Percentiles rank a stretch among this genome's conserved stretches.
Evolutionary conservation across 1,284 basidiomycete species (phyloP).

Genomic region (Kwoniella shivajii): DNA sequence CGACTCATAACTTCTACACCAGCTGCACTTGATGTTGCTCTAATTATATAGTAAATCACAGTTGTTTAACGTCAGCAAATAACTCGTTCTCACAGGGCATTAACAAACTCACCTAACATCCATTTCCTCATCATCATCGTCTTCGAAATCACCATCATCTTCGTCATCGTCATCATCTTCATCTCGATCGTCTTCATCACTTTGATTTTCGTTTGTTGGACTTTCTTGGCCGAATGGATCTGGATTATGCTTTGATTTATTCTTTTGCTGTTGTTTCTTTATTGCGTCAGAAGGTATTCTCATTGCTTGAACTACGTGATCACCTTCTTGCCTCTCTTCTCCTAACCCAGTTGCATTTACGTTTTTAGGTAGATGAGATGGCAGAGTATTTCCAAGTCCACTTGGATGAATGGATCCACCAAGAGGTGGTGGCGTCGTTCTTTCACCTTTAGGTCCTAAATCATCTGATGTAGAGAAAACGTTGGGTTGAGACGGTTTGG

Average conservation of each 20-base stretch:
- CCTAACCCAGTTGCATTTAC: background rate
- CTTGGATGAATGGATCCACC: background rate
- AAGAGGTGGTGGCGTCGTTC: slow-evolving; percentile 4
- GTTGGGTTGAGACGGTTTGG: background rate
- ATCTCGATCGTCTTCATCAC: slow-evolving; percentile 27
- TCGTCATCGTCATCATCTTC: slow-evolving; percentile 37
- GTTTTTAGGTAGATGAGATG: background rate
- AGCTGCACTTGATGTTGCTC: slow-evolving; percentile 46
- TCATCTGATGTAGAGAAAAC: background rate
- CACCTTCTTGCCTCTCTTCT: slow-evolving; percentile 7
- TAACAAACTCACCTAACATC: slow-evolving; percentile 23
- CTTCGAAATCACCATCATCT: slow-evolving; percentile 39
- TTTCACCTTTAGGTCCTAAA: slow-evolving; percentile 10
- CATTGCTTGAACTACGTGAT: slow-evolving; percentile 20
- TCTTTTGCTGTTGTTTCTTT: background rate
- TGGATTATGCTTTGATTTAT: slow-evolving; percentile 8
- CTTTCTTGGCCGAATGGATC: slow-evolving; percentile 3
- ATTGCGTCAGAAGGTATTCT: slow-evolving; percentile 8
- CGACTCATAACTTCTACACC: slow-evolving; percentile 51
- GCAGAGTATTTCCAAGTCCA: background rate
- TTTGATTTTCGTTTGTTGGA: background rate
- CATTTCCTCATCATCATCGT: slow-evolving; percentile 47
- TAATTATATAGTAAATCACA: slow-evolving; percentile 12
- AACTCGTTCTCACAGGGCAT: background rate
- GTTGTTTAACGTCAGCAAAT: background rate